A percentile compares a stretch with the other conserved stretches of the same genome.
phyloP scores from a whole-genome alignment of 371 early-diverging fungal genomes.

The Mucor saturninus region DNA sequence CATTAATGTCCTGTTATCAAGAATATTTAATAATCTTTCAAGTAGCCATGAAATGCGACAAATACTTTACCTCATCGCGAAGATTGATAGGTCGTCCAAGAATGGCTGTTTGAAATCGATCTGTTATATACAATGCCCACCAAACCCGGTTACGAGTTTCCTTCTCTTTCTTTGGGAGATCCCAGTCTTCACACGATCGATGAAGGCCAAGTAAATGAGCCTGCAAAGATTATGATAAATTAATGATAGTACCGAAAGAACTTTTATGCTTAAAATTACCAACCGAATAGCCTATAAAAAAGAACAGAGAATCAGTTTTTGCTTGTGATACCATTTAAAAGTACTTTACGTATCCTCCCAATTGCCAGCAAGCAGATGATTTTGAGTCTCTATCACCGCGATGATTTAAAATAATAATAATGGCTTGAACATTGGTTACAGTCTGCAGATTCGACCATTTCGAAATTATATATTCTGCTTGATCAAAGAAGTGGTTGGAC shows the following conservation, averaged over 20 bases:
- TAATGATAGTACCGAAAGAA: too few species aligned
- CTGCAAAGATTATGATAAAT: background rate
- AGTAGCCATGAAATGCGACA: too few species aligned
- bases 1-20: constrained; percentile 37
- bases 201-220: constrained; percentile 45
- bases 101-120: constrained; percentile 44
- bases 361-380: constrained; percentile 44
- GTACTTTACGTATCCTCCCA: constrained; percentile 38
- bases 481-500: constrained; percentile 48
- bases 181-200: constrained; percentile 44
- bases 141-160: constrained; percentile 45
- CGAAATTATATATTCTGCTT: constrained; percentile 35
- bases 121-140: constrained; percentile 48
- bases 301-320: background rate
- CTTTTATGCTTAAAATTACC: constrained; percentile 14
- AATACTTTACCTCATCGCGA: constrained; percentile 37
- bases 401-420: constrained; percentile 42
- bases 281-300: constrained; percentile 4
- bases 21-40: background rate
- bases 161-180: constrained; percentile 42
- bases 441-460: constrained; percentile 27
- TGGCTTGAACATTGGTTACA: constrained; percentile 43
- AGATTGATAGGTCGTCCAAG: constrained; percentile 44
- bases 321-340: background rate
- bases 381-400: constrained; percentile 41